Base-by-base conservation (phyloP, 306 rosid species). In the Boehmeria nivea region DNA sequence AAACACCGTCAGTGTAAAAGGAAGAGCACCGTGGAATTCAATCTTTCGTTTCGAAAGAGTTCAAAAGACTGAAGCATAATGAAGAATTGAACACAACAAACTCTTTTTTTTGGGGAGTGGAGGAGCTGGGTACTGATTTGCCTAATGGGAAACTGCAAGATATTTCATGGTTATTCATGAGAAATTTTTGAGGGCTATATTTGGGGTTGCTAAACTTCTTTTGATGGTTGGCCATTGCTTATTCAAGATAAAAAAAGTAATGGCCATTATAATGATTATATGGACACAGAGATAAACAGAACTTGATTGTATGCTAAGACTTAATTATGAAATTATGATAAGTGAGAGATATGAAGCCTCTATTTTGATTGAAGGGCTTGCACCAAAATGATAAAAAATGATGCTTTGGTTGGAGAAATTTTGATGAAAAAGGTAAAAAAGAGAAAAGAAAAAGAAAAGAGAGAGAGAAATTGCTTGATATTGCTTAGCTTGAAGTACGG, bases 151-250 rank as follows among this genome's bases (percentile, higher is more conserved):
- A 74, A 68, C 69, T 65, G 76, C 82, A 39, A 34, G 59, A 31
- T 75, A 73, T 73, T 81, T 75, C 73, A n/a, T 53, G 72, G 83
- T 88, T 91, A 91, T 85, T 88, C 72, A 74, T 66, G 68, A 76
- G 81, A 69, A 65, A 63, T 55, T 72, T 66, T 48, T 77, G 80
- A 16, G 62, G 60, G 64, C 63, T 93, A 82, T 87, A 85, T 64
- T 12, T 6, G 81, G 79, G 71, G 38, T 76, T 77, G 82, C 95
- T 82, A 78, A 85, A 71, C 63, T 61, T 73, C 11, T 74, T 80
- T 75, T 82, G 73, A 51, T 53, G 81, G 72, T 65, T 69, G 95
- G 83, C 88, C 95, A 77, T 69, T 78, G 76, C 60, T 83, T 88
- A 93, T 85, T 85, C 78, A 70, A 78, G 84, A 76, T 69, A 72